Percentiles rank a stretch among this genome's conserved stretches.
These are phyloP conservation scores for Smallanthus sonchifolius DNA, from an alignment of 129 eudicot genomes.

Conservation along the genomic window DNA sequence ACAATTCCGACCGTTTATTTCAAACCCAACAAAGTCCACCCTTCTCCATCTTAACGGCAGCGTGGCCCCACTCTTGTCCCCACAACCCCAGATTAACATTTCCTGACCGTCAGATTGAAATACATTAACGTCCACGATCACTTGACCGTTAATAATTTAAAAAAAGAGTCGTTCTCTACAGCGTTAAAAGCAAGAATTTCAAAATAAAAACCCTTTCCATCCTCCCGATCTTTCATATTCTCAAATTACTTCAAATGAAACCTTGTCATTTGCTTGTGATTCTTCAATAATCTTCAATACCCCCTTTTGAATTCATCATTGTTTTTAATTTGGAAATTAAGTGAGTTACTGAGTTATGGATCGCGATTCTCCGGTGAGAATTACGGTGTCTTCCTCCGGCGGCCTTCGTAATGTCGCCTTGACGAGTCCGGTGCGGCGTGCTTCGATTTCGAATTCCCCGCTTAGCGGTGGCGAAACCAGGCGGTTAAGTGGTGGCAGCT, in stretches of 20 bases:
- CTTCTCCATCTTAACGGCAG: slow-evolving; percentile 21
- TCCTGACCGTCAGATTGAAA: slow-evolving; percentile 26
- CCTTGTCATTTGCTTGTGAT: neutral
- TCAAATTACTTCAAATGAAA: neutral
- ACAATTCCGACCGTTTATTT: slow-evolving; percentile 44
- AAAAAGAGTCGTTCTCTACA: slow-evolving; percentile 10
- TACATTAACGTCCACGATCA: slow-evolving; percentile 28
- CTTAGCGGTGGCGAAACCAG: slow-evolving; percentile 39
- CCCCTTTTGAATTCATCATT: neutral
- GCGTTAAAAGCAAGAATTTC: slow-evolving; percentile 8
- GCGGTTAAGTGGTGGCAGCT: slow-evolving; percentile 31
- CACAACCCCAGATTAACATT: slow-evolving; percentile 8
- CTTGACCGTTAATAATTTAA: slow-evolving; percentile 46
- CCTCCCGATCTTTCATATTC: neutral
- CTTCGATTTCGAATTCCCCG: slow-evolving; percentile 61
- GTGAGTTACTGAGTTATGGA: slow-evolving; percentile 21
- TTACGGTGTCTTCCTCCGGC: slow-evolving; percentile 75
- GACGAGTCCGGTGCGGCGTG: slow-evolving; percentile 64
- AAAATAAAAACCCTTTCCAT: slow-evolving; percentile 19
- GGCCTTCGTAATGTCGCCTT: slow-evolving; percentile 46
- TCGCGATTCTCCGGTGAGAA: slow-evolving; percentile 72
- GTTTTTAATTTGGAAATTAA: neutral
- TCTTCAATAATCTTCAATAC: slow-evolving; percentile 1
- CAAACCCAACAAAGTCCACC: slow-evolving; percentile 25
- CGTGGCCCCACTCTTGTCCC: slow-evolving; percentile 8